Evolutionary conservation across 768 basidiomycete species (phyloP).

Genomic region (Boletus rufocinnamomeus): DNA sequence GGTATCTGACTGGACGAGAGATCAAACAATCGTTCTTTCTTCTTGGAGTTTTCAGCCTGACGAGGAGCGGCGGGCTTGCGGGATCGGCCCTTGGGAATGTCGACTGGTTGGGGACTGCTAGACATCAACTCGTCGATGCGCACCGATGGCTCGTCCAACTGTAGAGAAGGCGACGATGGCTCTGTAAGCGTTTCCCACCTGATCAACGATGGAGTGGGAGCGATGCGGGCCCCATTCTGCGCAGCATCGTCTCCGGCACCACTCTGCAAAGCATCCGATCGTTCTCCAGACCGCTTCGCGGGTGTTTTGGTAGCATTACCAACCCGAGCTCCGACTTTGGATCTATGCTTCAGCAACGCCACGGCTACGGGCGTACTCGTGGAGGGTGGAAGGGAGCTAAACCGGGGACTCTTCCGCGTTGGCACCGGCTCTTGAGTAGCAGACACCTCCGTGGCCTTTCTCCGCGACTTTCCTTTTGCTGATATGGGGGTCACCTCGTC

Average conservation of each 20-base stretch:
- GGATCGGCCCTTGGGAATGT: neutral
- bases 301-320: slow-evolving; percentile 15
- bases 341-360: slow-evolving; percentile 1
- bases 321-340: neutral
- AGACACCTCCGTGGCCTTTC: slow-evolving; percentile 18
- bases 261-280: neutral
- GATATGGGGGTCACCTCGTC: slow-evolving; percentile 25
- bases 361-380: slow-evolving; percentile 12
- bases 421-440: slow-evolving; percentile 25
- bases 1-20: slow-evolving; percentile 53
- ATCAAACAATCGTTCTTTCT: slow-evolving; percentile 46
- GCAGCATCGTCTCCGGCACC: neutral
- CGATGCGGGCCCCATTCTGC: neutral
- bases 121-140: slow-evolving; percentile 37
- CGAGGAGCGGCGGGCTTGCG: slow-evolving; percentile 2
- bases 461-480: slow-evolving; percentile 20
- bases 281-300: slow-evolving; percentile 9
- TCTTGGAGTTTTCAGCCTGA: slow-evolving; percentile 2
- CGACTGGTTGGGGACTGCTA: slow-evolving; percentile 30
- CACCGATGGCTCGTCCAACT: slow-evolving; percentile 30
- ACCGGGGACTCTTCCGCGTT: slow-evolving; percentile 25
- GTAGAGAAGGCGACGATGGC: slow-evolving; percentile 28
- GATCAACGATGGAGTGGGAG: slow-evolving; percentile 14
- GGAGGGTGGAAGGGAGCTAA: slow-evolving; percentile 6
- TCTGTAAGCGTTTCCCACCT: slow-evolving; percentile 36